Conservation (phyloP, 768 basidiomycete species). For the Amanita polypyramis region DNA sequence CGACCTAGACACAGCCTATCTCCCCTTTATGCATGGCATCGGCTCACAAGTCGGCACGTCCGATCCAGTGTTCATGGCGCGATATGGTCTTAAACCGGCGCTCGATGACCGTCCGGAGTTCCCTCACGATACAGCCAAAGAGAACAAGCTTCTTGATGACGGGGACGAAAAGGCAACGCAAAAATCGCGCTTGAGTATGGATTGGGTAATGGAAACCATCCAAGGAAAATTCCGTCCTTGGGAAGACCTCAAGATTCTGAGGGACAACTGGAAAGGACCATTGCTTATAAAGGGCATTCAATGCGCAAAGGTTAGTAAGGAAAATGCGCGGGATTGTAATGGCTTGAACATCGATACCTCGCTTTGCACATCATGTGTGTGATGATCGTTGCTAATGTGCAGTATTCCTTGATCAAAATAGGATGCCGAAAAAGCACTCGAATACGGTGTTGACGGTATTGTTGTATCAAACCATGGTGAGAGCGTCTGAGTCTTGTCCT, state of each 20-base stretch:
- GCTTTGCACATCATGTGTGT: not conserved
- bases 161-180: slow-evolving; percentile 39
- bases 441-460: slow-evolving; percentile 59
- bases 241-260: slow-evolving; percentile 61
- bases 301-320: slow-evolving; percentile 35
- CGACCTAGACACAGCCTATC: slow-evolving; percentile 53
- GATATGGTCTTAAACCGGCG: slow-evolving; percentile 35
- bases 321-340: not conserved
- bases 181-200: slow-evolving; percentile 37
- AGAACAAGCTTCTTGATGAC: slow-evolving; percentile 27
- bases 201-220: slow-evolving; percentile 54
- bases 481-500: slow-evolving; percentile 6
- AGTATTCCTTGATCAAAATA: slow-evolving; percentile 9
- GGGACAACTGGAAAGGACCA: slow-evolving; percentile 69
- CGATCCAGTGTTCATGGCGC: slow-evolving; percentile 72
- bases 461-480: slow-evolving; percentile 74
- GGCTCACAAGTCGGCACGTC: slow-evolving; percentile 59
- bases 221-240: slow-evolving; percentile 56
- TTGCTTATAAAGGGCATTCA: slow-evolving; percentile 75
- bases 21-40: slow-evolving; percentile 57
- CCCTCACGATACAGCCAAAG: slow-evolving; percentile 45
- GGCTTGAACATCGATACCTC: not conserved
- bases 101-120: slow-evolving; percentile 32
- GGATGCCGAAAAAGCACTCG: slow-evolving; percentile 64
- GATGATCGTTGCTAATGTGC: not conserved